Conservation (phyloP, 1,284 basidiomycete genomes). For the Moniliophthora roreri region DNA sequence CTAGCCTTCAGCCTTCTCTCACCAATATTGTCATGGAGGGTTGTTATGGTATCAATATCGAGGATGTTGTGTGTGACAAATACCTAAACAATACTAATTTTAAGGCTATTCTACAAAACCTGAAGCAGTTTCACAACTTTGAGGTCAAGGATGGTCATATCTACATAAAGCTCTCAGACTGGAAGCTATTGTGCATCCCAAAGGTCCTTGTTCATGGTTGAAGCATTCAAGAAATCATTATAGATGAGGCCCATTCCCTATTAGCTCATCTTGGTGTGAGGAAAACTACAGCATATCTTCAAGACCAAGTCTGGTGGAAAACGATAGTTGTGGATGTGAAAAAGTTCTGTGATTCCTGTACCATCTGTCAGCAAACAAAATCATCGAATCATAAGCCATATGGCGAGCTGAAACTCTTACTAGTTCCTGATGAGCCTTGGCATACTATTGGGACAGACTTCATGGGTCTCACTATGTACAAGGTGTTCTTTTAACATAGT, state of each 20-base stretch:
- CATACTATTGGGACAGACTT: conserved; percentile 34
- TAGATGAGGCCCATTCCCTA: conserved; percentile 26
- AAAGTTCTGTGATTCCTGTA: conserved; percentile 25
- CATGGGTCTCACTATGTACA: no score
- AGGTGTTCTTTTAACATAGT: no score
- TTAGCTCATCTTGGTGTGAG: conserved; percentile 27
- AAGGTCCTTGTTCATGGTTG: conserved; percentile 12
- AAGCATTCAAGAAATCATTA: conserved; percentile 24
- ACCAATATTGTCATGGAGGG: neutral
- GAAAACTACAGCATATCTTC: conserved; percentile 27
- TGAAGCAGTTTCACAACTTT: conserved; percentile 17
- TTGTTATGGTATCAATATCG: neutral
- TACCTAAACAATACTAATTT: conserved; percentile 15
- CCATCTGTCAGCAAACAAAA: conserved; percentile 25
- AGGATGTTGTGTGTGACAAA: neutral
- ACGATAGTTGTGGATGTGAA: conserved; percentile 21
- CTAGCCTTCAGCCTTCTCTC: neutral
- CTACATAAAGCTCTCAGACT: conserved; percentile 12
- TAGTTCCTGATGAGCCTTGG: conserved; percentile 26
- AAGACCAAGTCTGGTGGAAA: conserved; percentile 30
- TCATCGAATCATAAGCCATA: conserved; percentile 22
- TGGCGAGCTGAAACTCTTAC: conserved; percentile 25
- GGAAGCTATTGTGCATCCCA: conserved; percentile 18
- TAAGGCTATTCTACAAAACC: conserved; percentile 11
- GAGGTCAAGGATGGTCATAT: conserved; percentile 17